Evolutionary conservation across 177 flowering plant species (phyloP), one percentile per base, ranked within the genome.

Genomic region (Vitis hybrid): DNA sequence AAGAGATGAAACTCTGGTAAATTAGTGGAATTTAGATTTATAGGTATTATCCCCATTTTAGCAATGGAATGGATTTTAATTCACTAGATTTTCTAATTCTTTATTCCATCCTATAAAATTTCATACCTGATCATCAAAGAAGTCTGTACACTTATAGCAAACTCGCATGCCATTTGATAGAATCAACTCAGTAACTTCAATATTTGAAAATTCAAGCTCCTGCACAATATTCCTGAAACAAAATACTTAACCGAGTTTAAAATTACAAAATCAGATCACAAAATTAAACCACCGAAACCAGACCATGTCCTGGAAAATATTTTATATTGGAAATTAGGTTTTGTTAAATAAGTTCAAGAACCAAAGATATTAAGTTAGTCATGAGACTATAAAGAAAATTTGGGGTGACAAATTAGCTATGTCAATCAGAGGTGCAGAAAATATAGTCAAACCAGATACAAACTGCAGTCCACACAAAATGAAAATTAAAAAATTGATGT

Each of bases 131-230:
- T 94, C 98, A 78, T 91, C 90, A 72, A 89, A 83, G 71, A 89
- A 92, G 78, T 92, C 90, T 14, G 98, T 94, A 74, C 90, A 77
- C 82, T 91, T 94, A 62, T 94, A 94, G 85, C 97, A 92, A 55
- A 94, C 90, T 60, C 84, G 83, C 97, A 94, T 90, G 66, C 97
- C 98, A 84, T 94, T 94, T 63, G 97, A 94, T 55, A 94, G 70
- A 68, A 86, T 72, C 61, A 94, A 70, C 75, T 94, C 98, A 20
- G 90, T 86, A 29, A 83, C 91, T 72, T 90, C 95, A 77, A 94
- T 80, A 64, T 78, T 82, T 64, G 87, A 62, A 80, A 77, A 86
- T 71, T 89, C 95, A 68, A 61, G 52, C 76, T 90, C 87, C 76
- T 87, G 75, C 64, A 79, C 70, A 73, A 89, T 79, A 60, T 65